Evolutionary conservation across 192 early-diverging fungal genomes (phyloP).

Genomic region (Coemansia pectinata): DNA sequence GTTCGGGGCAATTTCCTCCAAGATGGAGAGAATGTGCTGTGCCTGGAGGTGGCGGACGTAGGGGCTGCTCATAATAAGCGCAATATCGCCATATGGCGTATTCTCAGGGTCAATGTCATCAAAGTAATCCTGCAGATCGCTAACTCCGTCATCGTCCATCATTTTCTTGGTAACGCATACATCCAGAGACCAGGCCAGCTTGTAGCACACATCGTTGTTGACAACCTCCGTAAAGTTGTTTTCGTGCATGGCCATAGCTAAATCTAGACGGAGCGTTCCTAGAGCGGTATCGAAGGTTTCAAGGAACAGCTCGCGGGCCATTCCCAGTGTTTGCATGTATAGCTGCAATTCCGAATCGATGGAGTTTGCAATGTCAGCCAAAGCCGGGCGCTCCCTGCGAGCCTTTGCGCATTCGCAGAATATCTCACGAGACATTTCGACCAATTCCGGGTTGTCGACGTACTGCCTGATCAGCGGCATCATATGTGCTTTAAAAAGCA

Average conservation of each 20-base stretch:
- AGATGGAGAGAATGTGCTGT: constrained; percentile 30
- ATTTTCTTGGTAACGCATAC: constrained; percentile 33
- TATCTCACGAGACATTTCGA: constrained; percentile 38
- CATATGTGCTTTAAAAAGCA: constrained; percentile 34
- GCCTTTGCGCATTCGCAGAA: background rate
- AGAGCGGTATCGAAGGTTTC: constrained; percentile 25
- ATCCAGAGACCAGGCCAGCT: constrained; percentile 41
- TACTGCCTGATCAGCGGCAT: constrained; percentile 30
- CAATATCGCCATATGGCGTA: constrained; percentile 47
- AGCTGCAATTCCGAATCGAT: constrained; percentile 33
- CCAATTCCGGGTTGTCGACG: constrained; percentile 3
- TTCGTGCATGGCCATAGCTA: constrained; percentile 44
- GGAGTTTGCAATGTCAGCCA: constrained; percentile 23
- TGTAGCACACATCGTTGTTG: constrained; percentile 36
- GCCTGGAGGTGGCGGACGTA: constrained; percentile 42
- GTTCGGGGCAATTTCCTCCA: constrained; percentile 35
- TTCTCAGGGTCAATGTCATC: constrained; percentile 27
- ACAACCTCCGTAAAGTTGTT: constrained; percentile 20
- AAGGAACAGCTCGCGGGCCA: constrained; percentile 36
- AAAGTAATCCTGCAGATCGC: constrained; percentile 39
- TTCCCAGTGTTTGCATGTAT: constrained; percentile 41
- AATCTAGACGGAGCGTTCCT: constrained; percentile 41
- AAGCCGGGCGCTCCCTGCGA: constrained; percentile 17
- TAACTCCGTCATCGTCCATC: constrained; percentile 33
- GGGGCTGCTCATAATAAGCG: constrained; percentile 45